Base-by-base conservation (phyloP, 768 basidiomycete species). In the Pleurotus salmoneostramineus region DNA sequence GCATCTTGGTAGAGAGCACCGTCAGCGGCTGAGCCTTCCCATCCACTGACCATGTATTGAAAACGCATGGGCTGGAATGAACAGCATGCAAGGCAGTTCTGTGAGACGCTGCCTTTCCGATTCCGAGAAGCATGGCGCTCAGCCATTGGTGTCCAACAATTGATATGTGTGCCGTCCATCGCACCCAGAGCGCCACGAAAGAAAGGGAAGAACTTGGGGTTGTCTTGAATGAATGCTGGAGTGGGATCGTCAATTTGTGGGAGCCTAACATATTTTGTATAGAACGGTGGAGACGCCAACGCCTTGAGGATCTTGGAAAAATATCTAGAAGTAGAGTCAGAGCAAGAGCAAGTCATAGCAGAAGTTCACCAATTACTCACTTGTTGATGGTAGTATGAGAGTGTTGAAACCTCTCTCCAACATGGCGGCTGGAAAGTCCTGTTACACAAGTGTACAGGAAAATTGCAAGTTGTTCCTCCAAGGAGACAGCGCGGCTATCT, bases 11-110 rank as follows among this genome's bases (percentile, higher is more conserved):
- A 77, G 15, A 77, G 64, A 0, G 60, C 57, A 12, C 67, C 62
- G 68, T 79, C 74, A 3, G 74, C 64, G 4, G 66, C 66, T 36
- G 68, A 71, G 0, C 77, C 77, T 43, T 80, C 77, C 71, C 72
- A 78, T 1, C 76, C 74, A 56, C 66, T 70, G 3, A 74, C 59
- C 5, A 75, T 45, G 61, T 77, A 80, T 4, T 65, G 61, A 50
- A 79, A 78, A 1, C 55, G 37, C 32, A 77, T 27, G 21, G 21
- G 52, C 34, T 65, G 50, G 50, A 77, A 77, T 0, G 62, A 61
- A 10, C 69, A 74, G 2, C 57, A 65, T 11, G 74, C 73, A 6
- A 80, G 66, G 11, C 62, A 63, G 57, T 80, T 80, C 43, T 74
- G 74, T 0, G 74, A 66, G 4, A 78, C 56, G 8, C 60, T 50